A percentile compares a stretch with the other conserved stretches of the same genome.
phyloP scores from a whole-genome alignment of 176 grass and related monocot species.

The barley (Hordeum vulgare) region MorexV3_pseudomolecules_assembly NC_058522.1:459304217-459304716 shows the following conservation, averaged over 20 bases:
- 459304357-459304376: constrained; percentile 44
- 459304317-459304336: constrained; percentile 16
- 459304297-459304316: constrained; percentile 6
- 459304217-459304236: constrained; percentile 33
- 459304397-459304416: constrained; percentile 48
- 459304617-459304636: constrained; percentile 31
- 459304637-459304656: constrained; percentile 33
- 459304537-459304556: constrained; percentile 16
- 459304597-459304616: constrained; percentile 36
- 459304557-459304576: constrained; percentile 37
- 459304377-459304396: constrained; percentile 43
- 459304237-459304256: constrained; percentile 38
- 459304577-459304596: constrained; percentile 34
- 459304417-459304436: constrained; percentile 32
- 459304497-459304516: constrained; percentile 38
- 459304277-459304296: constrained; percentile 38
- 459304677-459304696: constrained; percentile 82
- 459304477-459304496: constrained; percentile 14
- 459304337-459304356: constrained; percentile 33
- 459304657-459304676: constrained; percentile 36
- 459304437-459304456: constrained; percentile 39
- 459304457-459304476: constrained; percentile 42
- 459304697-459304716: constrained; percentile 87
- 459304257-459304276: constrained; percentile 36
- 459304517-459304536: constrained; percentile 30